phyloP scores from a whole-genome alignment of 2,329 filamentous ascomycete genomes.

The Hymenoscyphus fructigenus region DNA sequence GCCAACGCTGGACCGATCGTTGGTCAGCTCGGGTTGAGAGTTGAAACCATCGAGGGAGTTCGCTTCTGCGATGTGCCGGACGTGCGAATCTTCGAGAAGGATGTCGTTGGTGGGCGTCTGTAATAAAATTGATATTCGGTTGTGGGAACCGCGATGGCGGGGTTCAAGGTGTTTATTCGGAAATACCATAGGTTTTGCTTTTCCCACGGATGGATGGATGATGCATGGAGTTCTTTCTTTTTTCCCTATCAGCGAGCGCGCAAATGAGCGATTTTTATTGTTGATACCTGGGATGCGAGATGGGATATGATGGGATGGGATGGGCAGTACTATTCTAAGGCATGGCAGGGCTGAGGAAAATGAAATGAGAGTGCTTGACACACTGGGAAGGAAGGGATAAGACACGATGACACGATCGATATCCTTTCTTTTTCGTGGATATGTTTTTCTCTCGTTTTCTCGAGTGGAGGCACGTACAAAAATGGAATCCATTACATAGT shows the following conservation, averaged over 20 bases:
- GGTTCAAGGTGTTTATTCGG: not conserved
- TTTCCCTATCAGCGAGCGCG: not conserved
- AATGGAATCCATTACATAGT: not conserved
- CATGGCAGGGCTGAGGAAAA: too few relatives aligned
- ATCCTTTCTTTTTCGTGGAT: not conserved
- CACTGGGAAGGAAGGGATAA: not conserved
- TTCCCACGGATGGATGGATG: not conserved
- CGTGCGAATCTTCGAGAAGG: slow-evolving; percentile 59
- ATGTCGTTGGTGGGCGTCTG: slow-evolving; percentile 47
- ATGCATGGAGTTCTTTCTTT: not conserved
- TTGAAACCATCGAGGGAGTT: slow-evolving; percentile 42
- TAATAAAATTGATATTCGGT: not conserved
- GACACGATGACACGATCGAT: not conserved
- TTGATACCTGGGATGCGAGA: slow-evolving; percentile 1
- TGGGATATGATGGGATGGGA: not conserved
- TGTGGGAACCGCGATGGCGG: not conserved
- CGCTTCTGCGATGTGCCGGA: slow-evolving; percentile 47
- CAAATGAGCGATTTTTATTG: not conserved
- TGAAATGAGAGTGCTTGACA: too few relatives aligned
- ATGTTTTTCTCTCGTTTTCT: not conserved
- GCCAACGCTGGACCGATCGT: slow-evolving; percentile 23
- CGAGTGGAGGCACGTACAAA: not conserved
- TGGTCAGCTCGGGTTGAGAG: slow-evolving; percentile 32
- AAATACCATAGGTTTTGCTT: not conserved
- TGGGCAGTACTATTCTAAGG: not conserved